These are phyloP conservation scores for Bothriochloa decipiens DNA, from an alignment of 176 grass and related monocot species.

Conservation along the genomic window DNA sequence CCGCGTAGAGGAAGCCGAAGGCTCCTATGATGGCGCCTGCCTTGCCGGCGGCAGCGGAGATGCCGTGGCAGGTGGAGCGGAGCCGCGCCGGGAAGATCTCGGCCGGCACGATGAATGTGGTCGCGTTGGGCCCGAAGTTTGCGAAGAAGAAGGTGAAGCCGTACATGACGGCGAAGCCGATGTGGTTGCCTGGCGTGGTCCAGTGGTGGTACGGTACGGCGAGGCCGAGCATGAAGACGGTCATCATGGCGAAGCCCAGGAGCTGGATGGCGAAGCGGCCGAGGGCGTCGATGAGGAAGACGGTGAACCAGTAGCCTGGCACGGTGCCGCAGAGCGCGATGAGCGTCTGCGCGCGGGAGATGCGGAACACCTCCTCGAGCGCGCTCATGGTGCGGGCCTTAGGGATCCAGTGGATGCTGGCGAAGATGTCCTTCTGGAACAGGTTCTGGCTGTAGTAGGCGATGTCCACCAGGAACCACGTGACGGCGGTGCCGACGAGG, in stretches of 20 bases:
- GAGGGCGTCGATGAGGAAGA: conserved; percentile 64
- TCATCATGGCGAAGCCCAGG: conserved; percentile 67
- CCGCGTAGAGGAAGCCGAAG: conserved; percentile 65
- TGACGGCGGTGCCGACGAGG: conserved; percentile 60
- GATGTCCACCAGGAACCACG: conserved; percentile 87
- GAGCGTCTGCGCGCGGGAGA: conserved; percentile 58
- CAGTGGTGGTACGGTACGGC: conserved; percentile 73
- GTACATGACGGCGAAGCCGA: conserved; percentile 64
- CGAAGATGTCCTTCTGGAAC: conserved; percentile 88
- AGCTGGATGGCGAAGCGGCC: conserved; percentile 68
- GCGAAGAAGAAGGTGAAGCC: conserved; percentile 77
- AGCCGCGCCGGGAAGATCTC: conserved; percentile 72
- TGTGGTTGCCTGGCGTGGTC: conserved; percentile 59
- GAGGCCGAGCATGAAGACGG: conserved; percentile 70
- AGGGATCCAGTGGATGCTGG: conserved; percentile 58
- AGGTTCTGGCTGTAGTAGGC: conserved; percentile 94
- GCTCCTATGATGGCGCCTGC: conserved; percentile 62
- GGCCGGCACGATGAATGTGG: conserved; percentile 53
- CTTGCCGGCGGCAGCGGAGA: conserved; percentile 61
- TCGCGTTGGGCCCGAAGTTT: conserved; percentile 48
- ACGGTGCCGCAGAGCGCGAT: conserved; percentile 76
- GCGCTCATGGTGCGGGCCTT: conserved; percentile 57
- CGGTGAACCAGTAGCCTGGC: conserved; percentile 84
- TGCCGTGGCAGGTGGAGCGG: conserved; percentile 72
- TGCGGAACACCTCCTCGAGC: conserved; percentile 61